phyloP scores from a whole-genome alignment of 306 rosid species.

The Boehmeria nivea region DNA sequence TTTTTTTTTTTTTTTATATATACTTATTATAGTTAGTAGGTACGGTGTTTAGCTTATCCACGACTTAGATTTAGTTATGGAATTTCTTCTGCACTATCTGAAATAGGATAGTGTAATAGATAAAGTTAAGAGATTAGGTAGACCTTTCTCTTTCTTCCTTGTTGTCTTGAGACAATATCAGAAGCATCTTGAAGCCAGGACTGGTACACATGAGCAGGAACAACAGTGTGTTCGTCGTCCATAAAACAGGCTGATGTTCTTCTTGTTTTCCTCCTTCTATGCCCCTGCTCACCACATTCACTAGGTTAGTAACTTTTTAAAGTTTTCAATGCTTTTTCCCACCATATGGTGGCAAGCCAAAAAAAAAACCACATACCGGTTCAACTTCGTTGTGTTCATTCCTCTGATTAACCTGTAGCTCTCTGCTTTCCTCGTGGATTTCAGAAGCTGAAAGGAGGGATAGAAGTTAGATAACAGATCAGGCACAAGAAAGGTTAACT shows the following conservation, averaged over 20 bases:
- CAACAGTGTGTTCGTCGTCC: slow-evolving; percentile 70
- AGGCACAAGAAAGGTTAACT: background rate
- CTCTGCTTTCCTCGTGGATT: slow-evolving; percentile 35
- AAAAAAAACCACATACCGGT: slow-evolving; percentile 32
- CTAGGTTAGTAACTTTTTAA: slow-evolving; percentile 14
- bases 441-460: slow-evolving; percentile 35
- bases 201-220: slow-evolving; percentile 66
- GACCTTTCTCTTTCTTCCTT: slow-evolving; percentile 72
- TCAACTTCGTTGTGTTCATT: slow-evolving; percentile 26
- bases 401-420: slow-evolving; percentile 22
- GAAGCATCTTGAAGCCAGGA: slow-evolving; percentile 71
- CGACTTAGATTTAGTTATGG: background rate
- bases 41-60: too few species aligned
- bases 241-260: slow-evolving; percentile 26
- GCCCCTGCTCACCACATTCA: slow-evolving; percentile 37
- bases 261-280: slow-evolving; percentile 46
- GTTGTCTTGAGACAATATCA: slow-evolving; percentile 51
- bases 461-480: slow-evolving; percentile 12
- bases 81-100: background rate
- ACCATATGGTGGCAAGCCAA: too few species aligned
- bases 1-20: too few species aligned
- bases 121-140: slow-evolving; percentile 13
- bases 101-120: slow-evolving; percentile 14
- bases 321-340: too few species aligned
- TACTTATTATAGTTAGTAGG: too few species aligned